Evolutionary conservation across 2,329 filamentous ascomycete genomes (phyloP), one percentile per base, ranked within the genome.

Genomic region (Penicillium brasilianum): DNA sequence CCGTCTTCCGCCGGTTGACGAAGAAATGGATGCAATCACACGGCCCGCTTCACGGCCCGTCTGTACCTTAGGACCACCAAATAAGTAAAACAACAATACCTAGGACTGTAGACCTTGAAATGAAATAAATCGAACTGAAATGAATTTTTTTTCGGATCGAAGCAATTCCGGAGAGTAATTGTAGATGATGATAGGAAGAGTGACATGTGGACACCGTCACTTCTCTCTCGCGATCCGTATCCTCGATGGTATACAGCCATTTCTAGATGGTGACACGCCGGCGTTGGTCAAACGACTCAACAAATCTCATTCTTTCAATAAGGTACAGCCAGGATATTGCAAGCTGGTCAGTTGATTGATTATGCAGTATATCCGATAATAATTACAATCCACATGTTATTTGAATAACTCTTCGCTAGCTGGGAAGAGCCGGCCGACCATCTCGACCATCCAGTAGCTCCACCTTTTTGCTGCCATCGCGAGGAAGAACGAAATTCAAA

Each of bases 401-500:
- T 48, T 30, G n/a, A 51, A 14, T 20, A 34, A 20, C 18, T 37
- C n/a, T 34, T 34, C 1, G 3, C 32, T 16, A 65, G 20, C 30
- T 51, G 28, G 62, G 62, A 20, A 65, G 60, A 3, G 52, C 41
- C 14, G 55, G 51, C 20, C 48, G 50, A 10, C 55, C 55, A 20
- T 57, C 37, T 20, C 48, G 43, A 9, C 55, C 55, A n/a, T 57
- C 46, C 18, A 36, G 49, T 28, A 37, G 8, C 11, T 37, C 32
- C 37, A 52, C 28, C 18, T 41, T 49, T 39, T 46, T 58, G 10
- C 22, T 55, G 13, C 32, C 51, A 51, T 65, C 60, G 43, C 51
- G 39, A 2, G 62, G 62, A 28, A 65, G 55, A n/a, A 69, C 60
- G 18, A 69, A 41, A 59, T 74, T 74, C 62, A 74, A 25, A 9